phyloP scores from a whole-genome alignment of 306 rosid genomes.

The Urtica urens region DNA sequence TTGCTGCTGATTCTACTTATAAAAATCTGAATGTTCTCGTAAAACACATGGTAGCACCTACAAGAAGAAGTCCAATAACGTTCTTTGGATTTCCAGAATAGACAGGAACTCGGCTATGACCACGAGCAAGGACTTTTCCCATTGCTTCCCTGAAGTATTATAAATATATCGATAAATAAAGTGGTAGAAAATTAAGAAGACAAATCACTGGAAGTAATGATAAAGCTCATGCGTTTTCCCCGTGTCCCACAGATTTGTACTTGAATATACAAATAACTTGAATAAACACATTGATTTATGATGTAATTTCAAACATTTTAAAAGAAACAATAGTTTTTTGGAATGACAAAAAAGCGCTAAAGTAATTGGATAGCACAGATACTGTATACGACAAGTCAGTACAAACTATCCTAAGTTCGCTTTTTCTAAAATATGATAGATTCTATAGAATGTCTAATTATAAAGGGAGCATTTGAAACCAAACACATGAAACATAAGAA shows the following conservation, averaged over 20 bases:
- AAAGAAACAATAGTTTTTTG: not conserved
- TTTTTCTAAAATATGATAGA: not conserved
- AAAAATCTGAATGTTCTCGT: no score
- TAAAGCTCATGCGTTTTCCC: not conserved
- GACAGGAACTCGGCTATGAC: slow-evolving; percentile 98
- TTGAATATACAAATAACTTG: not conserved
- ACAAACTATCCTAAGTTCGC: not conserved
- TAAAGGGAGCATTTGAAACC: no score
- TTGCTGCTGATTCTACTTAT: no score
- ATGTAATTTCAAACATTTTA: not conserved
- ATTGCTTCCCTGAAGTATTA: slow-evolving; percentile 84
- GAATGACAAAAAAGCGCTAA: not conserved
- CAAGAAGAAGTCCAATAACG: slow-evolving; percentile 83
- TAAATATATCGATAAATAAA: no score
- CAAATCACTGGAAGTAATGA: not conserved
- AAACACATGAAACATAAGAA: not conserved
- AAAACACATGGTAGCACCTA: slow-evolving; percentile 21
- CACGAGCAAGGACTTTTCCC: slow-evolving; percentile 95
- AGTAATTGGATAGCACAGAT: not conserved
- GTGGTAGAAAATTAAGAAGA: not conserved
- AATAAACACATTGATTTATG: not conserved
- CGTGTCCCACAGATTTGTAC: slow-evolving; percentile 1
- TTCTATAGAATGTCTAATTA: no score
- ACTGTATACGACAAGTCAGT: not conserved
- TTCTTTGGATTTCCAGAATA: slow-evolving; percentile 87